Evolutionary conservation across 1,284 basidiomycete species (phyloP).

Genomic region (Singerocomus rubriflavus): DNA sequence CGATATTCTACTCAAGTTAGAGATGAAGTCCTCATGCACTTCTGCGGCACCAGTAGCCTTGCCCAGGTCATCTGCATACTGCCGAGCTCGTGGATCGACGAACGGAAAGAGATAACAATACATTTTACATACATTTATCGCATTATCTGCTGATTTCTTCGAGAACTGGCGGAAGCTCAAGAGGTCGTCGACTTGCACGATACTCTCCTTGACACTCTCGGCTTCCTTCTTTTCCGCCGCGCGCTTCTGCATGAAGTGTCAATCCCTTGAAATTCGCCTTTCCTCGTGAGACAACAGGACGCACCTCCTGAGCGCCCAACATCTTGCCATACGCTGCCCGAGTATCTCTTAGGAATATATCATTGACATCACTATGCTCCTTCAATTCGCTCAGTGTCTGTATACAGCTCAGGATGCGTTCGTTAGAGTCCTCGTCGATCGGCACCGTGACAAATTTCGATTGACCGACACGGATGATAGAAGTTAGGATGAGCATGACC

Average conservation of each 20-base stretch:
- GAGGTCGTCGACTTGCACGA: slow-evolving; percentile 91
- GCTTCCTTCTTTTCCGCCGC: slow-evolving; percentile 85
- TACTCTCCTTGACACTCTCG: slow-evolving; percentile 70
- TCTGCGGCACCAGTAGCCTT: slow-evolving; percentile 87
- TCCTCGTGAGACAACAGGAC: slow-evolving; percentile 11
- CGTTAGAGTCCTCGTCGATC: slow-evolving; percentile 97
- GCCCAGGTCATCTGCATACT: slow-evolving; percentile 89
- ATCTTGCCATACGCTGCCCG: slow-evolving; percentile 93
- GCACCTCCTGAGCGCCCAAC: slow-evolving; percentile 87
- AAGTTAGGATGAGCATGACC: slow-evolving; percentile 99
- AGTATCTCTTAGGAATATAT: slow-evolving; percentile 92
- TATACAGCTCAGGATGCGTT: slow-evolving; percentile 96
- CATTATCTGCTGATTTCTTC: slow-evolving; percentile 82
- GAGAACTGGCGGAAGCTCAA: slow-evolving; percentile 93
- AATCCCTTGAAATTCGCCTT: not conserved
- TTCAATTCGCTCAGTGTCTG: slow-evolving; percentile 85
- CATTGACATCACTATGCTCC: slow-evolving; percentile 59
- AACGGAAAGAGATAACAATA: not conserved
- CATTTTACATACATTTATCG: slow-evolving; percentile 65
- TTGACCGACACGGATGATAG: slow-evolving; percentile 94
- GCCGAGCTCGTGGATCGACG: slow-evolving; percentile 10
- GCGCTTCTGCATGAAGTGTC: slow-evolving; percentile 52
- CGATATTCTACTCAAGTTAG: slow-evolving; percentile 91
- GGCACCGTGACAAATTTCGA: slow-evolving; percentile 91
- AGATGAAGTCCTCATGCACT: slow-evolving; percentile 92